Evolutionary conservation across 306 rosid species (phyloP), one percentile per base, ranked within the genome.

Genomic region (Quercus robur): DNA sequence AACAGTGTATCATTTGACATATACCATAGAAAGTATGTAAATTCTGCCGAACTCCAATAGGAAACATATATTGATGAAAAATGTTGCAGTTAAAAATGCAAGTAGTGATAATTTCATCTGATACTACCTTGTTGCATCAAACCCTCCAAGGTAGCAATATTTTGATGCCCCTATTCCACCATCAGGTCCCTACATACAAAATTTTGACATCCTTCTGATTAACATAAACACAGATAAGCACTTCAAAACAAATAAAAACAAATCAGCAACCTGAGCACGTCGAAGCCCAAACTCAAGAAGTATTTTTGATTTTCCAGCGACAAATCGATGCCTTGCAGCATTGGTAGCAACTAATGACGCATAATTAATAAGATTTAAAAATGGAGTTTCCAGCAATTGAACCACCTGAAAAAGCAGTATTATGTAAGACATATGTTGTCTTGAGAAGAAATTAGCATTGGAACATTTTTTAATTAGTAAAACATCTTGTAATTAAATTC

Each of bases 211-310:
- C 20, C 28, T 80, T 77, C 76, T 21, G 30, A 78, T 75, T 23
- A 78, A 71, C 21, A 75, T 58, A 25, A 70, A 52, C 62, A 26
- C 30, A 67, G 30, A 54, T 25, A 1, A 62, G 51, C 51, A 73
- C 55, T 67, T 59, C 15, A 38, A 25, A 76, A 85, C 33, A 70
- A 78, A 66, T 54, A 72, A 78, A 21, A 72, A 80, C 64, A 81
- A 76, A 46, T 56, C 38, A 30, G 78, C 62, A 82, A 79, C 87
- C 81, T 94, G 98, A 78, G 98, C 98, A 76, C 98, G 86, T 20
- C 98, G 88, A 70, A 94, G 93, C 76, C 98, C 98, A 87, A 94
- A 94, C 84, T 94, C 98, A 54, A 92, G 94, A 49, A 94, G 91
- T 62, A 87, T 76, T 90, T 94, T 94, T 13, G 93, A 86, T 83